Evolutionary conservation across 495 filamentous ascomycete genomes (phyloP), one percentile per base, ranked within the genome.

Genomic region (Glonium stellatum): DNA sequence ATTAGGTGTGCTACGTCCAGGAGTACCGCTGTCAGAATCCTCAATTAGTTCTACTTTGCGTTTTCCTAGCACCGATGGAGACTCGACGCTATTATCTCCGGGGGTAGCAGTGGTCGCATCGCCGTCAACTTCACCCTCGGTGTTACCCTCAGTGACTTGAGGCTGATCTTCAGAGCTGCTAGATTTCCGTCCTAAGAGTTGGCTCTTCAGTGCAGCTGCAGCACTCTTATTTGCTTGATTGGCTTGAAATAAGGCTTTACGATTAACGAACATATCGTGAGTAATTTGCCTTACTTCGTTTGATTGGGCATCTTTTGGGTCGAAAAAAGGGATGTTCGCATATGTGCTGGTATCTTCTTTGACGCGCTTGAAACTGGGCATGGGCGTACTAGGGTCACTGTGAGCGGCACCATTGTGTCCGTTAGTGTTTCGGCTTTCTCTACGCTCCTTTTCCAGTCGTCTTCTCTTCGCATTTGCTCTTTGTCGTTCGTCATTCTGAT

Each of bases 231-330:
- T 96, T 23, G 87, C 86, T 64, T 83, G 73, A 65, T 92, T 95
- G 22, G 87, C 86, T 64, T 87, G 83, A 60, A 85, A 82, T 31
- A 88, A 77, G n/a, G 80, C 81, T 22, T 83, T 80, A 61, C 88
- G 84, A 69, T 92, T 95, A 60, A 88, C 80, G 25, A 95, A 80
- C 89, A 93, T 89, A 65, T 90, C 91, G 66, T 95, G 86, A n/a
- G 89, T 92, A 60, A 89, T 72, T 50, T 81, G 73, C 57, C 80
- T 78, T 11, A 80, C 80, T 62, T 86, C 79, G 37, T 84, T 82
- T 11, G 83, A 86, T 69, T 68, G 86, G 76, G 48, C 82, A 78
- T 52, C 77, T 73, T 55, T 71, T 70, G 48, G 86, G 80, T 25
- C 80, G 61, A 87, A 88, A 46, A 87, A 70, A 34, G 82, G 80